Base-by-base conservation (phyloP, 768 basidiomycete genomes). In the Panaeolus cyanescens region DNA sequence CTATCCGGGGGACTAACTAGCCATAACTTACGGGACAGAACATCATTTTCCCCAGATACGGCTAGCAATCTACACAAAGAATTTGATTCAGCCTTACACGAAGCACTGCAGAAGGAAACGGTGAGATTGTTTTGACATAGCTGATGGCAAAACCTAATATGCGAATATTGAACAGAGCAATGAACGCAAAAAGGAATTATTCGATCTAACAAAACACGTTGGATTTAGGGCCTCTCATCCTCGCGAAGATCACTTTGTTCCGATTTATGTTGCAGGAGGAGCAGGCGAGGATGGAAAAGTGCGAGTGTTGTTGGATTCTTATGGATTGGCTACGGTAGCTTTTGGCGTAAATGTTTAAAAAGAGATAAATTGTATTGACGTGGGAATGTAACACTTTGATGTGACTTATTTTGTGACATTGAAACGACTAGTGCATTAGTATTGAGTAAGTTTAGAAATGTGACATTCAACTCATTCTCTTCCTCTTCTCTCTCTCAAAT, bases 181-280 rank as follows among this genome's bases (percentile, higher is more conserved):
- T n/a, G 76, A 76, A 36, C 81, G 89, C 34, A 86, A 84, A 72
- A 64, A 80, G 58, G 85, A 83, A 5, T 70, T 93, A 75, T 60
- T 85, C 56, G 72, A 74, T 8, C 75, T 95, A 60, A 76, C 80
- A 8, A 74, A 75, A 40, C 90, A 93, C 65, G 72, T 77, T 4
- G 83, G 83, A 8, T 94, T 91, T 79, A 81, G 86, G 4, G 67
- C 77, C 0, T 83, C 87, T 28, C 90, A 95, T 66, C 93, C 92
- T 1, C 80, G 89, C 2, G 86, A 87, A 64, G 93, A 95, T 30
- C 92, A 94, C 68, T 91, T 94, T 67, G 78, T 93, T 15, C 92
- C 93, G 9, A 63, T 94, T 15, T 91, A 92, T 70, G 79, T 93
- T 39, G 90, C 88, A 3, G 88, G 85, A 2, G 92, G 90, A 3